Percentiles rank a stretch among this genome's conserved stretches.
Conservation (phyloP, 2,329 filamentous ascomycete species). For the Aspergillus caelatus region DNA sequence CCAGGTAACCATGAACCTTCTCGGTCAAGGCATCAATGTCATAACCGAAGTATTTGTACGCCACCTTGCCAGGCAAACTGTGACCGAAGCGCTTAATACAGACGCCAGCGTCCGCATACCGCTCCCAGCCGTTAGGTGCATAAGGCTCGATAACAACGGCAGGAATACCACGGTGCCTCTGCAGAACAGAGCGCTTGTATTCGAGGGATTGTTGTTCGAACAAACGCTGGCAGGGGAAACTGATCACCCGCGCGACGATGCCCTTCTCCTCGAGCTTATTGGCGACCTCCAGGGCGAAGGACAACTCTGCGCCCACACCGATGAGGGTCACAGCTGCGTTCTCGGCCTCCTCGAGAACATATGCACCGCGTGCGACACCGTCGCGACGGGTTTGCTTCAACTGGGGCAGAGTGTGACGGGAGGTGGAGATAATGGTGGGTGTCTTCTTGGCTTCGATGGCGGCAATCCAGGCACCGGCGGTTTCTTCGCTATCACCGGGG, state of each 20-base stretch:
- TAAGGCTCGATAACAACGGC: slow-evolving; percentile 53
- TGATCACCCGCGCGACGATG: slow-evolving; percentile 44
- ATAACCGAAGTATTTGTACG: slow-evolving; percentile 30
- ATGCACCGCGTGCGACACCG: slow-evolving; percentile 42
- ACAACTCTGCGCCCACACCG: slow-evolving; percentile 53
- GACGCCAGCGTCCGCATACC: slow-evolving; percentile 52
- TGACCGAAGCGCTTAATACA: slow-evolving; percentile 51
- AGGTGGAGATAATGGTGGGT: slow-evolving; percentile 13
- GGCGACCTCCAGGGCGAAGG: slow-evolving; percentile 46
- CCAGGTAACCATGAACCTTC: background rate
- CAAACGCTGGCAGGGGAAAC: slow-evolving; percentile 52
- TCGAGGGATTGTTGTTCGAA: slow-evolving; percentile 49
- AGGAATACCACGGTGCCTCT: slow-evolving; percentile 35
- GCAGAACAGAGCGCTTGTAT: slow-evolving; percentile 48
- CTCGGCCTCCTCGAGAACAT: slow-evolving; percentile 39
- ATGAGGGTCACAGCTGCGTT: slow-evolving; percentile 48
- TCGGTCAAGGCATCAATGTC: background rate
- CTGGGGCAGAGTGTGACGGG: slow-evolving; percentile 10
- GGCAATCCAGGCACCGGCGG: background rate
- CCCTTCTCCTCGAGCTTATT: slow-evolving; percentile 33
- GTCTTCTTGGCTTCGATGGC: slow-evolving; percentile 8
- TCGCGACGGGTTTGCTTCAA: slow-evolving; percentile 42
- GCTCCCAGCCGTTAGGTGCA: slow-evolving; percentile 52
- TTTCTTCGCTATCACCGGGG: slow-evolving; percentile 1
- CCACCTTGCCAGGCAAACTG: slow-evolving; percentile 23